Conservation (phyloP, 768 basidiomycete species). For the Mycena venus region DNA sequence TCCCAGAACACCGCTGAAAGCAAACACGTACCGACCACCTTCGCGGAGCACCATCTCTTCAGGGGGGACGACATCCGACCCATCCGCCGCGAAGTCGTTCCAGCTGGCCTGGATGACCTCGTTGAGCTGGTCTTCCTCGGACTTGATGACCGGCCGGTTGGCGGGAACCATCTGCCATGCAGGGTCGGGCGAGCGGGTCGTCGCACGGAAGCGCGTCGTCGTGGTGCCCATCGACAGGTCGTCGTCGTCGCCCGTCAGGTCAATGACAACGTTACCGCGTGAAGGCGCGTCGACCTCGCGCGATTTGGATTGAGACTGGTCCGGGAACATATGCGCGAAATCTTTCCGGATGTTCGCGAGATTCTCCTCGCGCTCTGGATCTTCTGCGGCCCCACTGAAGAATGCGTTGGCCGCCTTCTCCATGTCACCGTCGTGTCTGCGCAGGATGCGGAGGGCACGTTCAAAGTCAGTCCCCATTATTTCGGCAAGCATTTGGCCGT, state of each 20-base stretch:
- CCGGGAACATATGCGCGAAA: constrained; percentile 17
- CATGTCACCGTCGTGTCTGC: constrained; percentile 20
- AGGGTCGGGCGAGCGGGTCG: constrained; percentile 33
- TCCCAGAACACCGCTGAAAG: background rate
- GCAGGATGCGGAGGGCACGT: constrained; percentile 6
- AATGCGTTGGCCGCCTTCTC: constrained; percentile 23
- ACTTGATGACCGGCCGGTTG: background rate
- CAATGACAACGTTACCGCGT: constrained; percentile 28
- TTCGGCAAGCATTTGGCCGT: constrained; percentile 10
- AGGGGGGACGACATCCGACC: constrained; percentile 16
- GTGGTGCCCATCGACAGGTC: background rate
- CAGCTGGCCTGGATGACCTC: constrained; percentile 28
- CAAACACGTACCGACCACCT: constrained; percentile 13
- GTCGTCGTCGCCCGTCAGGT: constrained; percentile 35
- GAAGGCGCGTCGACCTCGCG: background rate
- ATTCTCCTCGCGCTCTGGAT: background rate
- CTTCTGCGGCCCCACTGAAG: background rate
- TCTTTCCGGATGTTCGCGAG: constrained; percentile 13
- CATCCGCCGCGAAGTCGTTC: constrained; percentile 25
- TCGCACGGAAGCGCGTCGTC: constrained; percentile 16
- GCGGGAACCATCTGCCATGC: constrained; percentile 28
- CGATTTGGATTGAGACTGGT: too few species aligned
- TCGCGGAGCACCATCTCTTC: constrained; percentile 18
- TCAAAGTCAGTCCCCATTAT: constrained; percentile 11
- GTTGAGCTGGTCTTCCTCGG: constrained; percentile 29